These are phyloP conservation scores for Paralagenidium karlingii DNA, from an alignment of 352 stramenopile genomes.

Conservation along the genomic window DNA sequence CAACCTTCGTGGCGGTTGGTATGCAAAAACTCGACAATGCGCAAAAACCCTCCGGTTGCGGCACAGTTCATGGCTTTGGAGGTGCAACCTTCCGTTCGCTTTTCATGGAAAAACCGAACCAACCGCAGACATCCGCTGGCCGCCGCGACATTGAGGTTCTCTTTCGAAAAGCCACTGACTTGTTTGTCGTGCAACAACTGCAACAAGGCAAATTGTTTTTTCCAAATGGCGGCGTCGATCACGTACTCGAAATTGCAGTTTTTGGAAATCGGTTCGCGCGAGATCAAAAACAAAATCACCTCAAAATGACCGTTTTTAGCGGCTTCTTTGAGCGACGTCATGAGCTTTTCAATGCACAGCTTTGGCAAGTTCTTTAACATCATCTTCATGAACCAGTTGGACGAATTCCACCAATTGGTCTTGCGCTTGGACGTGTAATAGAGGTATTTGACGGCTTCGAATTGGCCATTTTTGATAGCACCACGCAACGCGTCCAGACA, in stretches of 20 bases:
- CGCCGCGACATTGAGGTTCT: conserved; percentile 7
- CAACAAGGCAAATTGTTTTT: conserved; percentile 4
- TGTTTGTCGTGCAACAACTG: conserved; percentile 4
- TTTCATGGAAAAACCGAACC: conserved; percentile 7
- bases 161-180: conserved; percentile 3
- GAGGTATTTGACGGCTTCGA: conserved; percentile 1
- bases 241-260: conserved; percentile 1
- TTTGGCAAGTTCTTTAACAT: conserved; percentile 2
- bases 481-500: too few species aligned
- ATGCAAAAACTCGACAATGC: conserved; percentile 11
- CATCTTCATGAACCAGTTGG: conserved; percentile 7
- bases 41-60: conserved; percentile 6
- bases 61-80: conserved; percentile 9
- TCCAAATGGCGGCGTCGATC: conserved; percentile 6
- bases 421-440: conserved; percentile 1
- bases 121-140: conserved; percentile 8
- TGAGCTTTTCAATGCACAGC: too few species aligned
- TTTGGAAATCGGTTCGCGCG: neutral
- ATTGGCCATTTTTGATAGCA: conserved; percentile 1
- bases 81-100: conserved; percentile 9
- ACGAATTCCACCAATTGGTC: conserved; percentile 9
- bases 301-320: conserved; percentile 1
- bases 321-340: conserved; percentile 5
- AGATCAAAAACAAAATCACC: conserved; percentile 6
- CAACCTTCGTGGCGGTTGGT: conserved; percentile 7